phyloP scores from a whole-genome alignment of 2,329 filamentous ascomycete species.

The Aspergillus fumigatus region DNA sequence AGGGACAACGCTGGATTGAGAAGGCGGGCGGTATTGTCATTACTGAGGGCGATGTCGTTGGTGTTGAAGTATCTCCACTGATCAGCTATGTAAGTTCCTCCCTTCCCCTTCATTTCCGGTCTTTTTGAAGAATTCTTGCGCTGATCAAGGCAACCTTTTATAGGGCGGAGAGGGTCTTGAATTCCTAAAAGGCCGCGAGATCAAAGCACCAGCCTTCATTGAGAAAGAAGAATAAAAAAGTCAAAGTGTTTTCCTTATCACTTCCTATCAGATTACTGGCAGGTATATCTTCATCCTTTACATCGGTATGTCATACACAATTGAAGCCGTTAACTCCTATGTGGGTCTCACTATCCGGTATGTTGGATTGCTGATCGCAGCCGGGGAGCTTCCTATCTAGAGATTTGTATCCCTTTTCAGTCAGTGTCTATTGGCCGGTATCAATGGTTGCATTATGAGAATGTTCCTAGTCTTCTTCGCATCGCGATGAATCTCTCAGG shows the following conservation, averaged over 20 bases:
- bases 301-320: neutral
- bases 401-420: neutral
- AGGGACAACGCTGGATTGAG: conserved; percentile 82
- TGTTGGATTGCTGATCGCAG: neutral
- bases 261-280: neutral
- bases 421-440: neutral
- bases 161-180: conserved; percentile 61
- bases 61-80: conserved; percentile 86
- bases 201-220: conserved; percentile 61
- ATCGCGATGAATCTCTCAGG: neutral
- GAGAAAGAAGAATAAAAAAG: conserved; percentile 50
- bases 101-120: neutral
- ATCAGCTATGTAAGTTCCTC: conserved; percentile 82
- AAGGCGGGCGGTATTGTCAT: conserved; percentile 71
- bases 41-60: conserved; percentile 56
- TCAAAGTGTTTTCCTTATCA: neutral
- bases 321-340: neutral
- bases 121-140: neutral
- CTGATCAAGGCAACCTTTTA: conserved; percentile 5
- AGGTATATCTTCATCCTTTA: neutral
- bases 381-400: neutral
- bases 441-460: neutral
- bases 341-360: neutral
- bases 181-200: conserved; percentile 55
- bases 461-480: neutral